Conservation (phyloP, 371 early-diverging fungal species). For the Synchytrium microbalum region DNA sequence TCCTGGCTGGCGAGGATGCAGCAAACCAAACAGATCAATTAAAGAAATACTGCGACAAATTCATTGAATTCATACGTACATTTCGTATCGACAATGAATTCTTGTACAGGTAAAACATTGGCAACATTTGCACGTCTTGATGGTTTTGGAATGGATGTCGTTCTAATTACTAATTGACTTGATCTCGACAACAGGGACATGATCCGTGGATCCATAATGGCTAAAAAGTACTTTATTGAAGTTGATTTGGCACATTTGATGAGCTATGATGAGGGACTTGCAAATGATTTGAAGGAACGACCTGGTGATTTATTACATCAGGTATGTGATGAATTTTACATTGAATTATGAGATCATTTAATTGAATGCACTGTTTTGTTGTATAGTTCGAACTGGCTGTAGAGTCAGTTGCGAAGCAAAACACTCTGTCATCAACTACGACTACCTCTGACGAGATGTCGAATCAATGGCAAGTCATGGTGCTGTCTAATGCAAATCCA, state of each 20-base stretch:
- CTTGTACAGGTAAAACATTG: slow-evolving; percentile 23
- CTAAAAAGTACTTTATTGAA: slow-evolving; percentile 68
- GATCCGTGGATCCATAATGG: slow-evolving; percentile 70
- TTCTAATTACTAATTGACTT: not conserved
- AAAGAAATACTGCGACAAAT: slow-evolving; percentile 16
- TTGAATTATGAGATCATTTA: not conserved
- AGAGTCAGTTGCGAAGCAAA: slow-evolving; percentile 35
- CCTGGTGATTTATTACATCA: slow-evolving; percentile 78
- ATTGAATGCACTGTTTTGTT: not conserved
- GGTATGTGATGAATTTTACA: slow-evolving; percentile 30
- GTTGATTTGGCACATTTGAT: slow-evolving; percentile 80
- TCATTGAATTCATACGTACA: slow-evolving; percentile 29
- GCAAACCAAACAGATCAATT: not conserved
- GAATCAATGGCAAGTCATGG: slow-evolving; percentile 85
- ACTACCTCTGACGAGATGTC: slow-evolving; percentile 37
- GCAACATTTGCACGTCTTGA: not conserved
- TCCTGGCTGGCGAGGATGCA: slow-evolving; percentile 5
- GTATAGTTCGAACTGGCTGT: slow-evolving; percentile 79
- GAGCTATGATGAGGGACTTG: slow-evolving; percentile 71
- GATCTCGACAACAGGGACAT: slow-evolving; percentile 63
- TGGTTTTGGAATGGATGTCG: not conserved
- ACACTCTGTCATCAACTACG: slow-evolving; percentile 11
- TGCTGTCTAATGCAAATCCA: slow-evolving; percentile 76
- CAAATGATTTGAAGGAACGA: slow-evolving; percentile 61
- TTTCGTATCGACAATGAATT: slow-evolving; percentile 32